Evolutionary conservation across 768 basidiomycete species (phyloP), one percentile per base, ranked within the genome.

Genomic region (Suillus sp.): DNA sequence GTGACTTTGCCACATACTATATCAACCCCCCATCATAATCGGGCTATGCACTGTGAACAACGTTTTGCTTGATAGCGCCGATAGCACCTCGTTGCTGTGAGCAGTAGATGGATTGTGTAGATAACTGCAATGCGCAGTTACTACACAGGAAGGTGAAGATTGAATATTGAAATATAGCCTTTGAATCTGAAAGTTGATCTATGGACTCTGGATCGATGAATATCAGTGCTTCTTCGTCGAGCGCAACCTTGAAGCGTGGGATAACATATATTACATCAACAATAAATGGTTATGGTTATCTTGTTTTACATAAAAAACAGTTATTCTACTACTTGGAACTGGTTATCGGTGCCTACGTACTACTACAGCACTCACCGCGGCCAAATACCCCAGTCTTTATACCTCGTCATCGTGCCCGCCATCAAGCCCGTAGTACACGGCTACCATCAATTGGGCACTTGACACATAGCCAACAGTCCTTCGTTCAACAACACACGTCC

Each of bases 201-300:
- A 34, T 34, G 8, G 32, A 34, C 32, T 34, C 32, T 34, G 32
- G 1, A 34, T 34, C 32, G 32, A 34, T 34, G 32, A 34, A 34
- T 34, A n/a, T n/a, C n/a, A n/a, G n/a, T n/a, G n/a, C n/a, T n/a
- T n/a, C 32, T 34, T 34, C 32, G 32, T 32, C 30, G 32, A 34
- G 32, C 32, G 32, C 32, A 34, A 34, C 32, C 35, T 35, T 35
- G 35, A 35, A 53, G 32, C 51, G 54, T 55, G 54, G 22, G 54
- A 55, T 35, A 34, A 22, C 45, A 30, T 47, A 2, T 18, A 38
- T 61, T 50, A 18, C n/a, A 61, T 61, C 59, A 30, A 50, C 30
- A n/a, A 34, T 25, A n/a, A 55, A 42, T 62, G n/a, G 58, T 50
- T 63, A 42, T 62, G n/a, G 58, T 50, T 63, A 59, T 63, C 50